Base-by-base conservation (phyloP, 2,329 filamentous ascomycete genomes). In the Ophiostoma ulmi region DNA sequence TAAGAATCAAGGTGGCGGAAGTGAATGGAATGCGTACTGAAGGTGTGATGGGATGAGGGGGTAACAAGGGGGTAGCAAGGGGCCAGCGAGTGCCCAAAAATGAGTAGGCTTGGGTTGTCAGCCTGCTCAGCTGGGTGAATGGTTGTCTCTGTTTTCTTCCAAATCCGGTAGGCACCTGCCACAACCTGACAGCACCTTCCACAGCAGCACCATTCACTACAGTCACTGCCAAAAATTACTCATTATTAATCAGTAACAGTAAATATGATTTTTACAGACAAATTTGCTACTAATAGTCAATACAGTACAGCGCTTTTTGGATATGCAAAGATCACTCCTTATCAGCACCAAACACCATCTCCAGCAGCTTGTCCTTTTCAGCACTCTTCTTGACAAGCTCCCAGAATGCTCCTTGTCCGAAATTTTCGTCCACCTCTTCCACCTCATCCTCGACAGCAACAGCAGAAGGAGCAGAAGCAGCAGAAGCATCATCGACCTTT, bases 341-440 rank as follows among this genome's bases (percentile, higher is more conserved):
- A 2, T 35, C 58, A 8, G n/a, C 31, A 3, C 63, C 63, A 68
- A 71, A 70, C 6, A 74, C 72, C 72, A 74, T 73, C 22, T 71
- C 63, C 39, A 74, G 20, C 55, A 74, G 58, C 72, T 74, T 74
- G 20, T 74, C 73, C 63, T 74, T 74, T 26, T 74, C 73, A 1
- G 73, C 73, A 39, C 73, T 74, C 58, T 72, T 72, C 69, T 74
- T 71, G 8, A 74, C 72, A 48, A 75, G 68, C 52, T 73, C 73
- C 74, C 74, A 75, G 64, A 75, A 74, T 3, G 70, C 70, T 2
- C 74, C 74, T 2, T 65, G 36, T 10, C 75, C 36, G 3, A 55
- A 68, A 77, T 67, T 70, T 22, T 39, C 35, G 36, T 39, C 61
- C 75, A 48, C 73, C 75, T 76, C 3, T 75, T 74, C 75, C 72